These are phyloP conservation scores for Puccinia triticina DNA, from an alignment of 1,284 basidiomycete genomes.

Conservation along the genomic window DNA sequence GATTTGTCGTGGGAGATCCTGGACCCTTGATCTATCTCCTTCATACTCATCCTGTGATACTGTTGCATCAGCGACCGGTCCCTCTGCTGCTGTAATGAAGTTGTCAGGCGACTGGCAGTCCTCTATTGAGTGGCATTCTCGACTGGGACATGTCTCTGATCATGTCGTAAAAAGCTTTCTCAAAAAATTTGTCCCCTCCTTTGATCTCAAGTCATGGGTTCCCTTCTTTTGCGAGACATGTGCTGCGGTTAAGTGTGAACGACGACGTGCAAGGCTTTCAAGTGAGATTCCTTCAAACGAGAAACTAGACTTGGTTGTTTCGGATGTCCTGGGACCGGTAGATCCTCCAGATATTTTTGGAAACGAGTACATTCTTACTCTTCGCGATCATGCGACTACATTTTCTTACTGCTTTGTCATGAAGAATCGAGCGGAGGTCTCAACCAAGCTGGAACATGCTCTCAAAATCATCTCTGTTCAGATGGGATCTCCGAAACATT, in stretches of 20 bases:
- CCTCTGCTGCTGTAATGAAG: background rate
- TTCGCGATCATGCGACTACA: conserved; percentile 9
- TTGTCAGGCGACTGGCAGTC: background rate
- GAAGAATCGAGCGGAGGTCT: background rate
- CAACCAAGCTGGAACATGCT: background rate
- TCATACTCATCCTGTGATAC: background rate
- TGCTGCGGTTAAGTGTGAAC: background rate
- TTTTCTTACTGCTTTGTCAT: background rate
- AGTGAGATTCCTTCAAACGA: background rate
- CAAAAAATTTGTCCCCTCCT: background rate
- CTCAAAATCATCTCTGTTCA: background rate
- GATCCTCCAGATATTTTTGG: conserved; percentile 11
- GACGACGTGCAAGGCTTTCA: background rate
- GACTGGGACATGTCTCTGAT: conserved; percentile 11
- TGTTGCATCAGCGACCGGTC: background rate
- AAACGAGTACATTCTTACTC: background rate
- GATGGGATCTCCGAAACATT: background rate
- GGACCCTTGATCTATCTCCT: background rate
- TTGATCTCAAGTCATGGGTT: background rate
- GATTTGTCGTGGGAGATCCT: background rate
- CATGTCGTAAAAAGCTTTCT: background rate
- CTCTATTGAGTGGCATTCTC: background rate
- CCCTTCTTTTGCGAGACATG: conserved; percentile 21
- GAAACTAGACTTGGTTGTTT: background rate
- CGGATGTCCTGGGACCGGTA: conserved; percentile 8